Conservation (phyloP, 2,329 filamentous ascomycete genomes). For the Phaeosphaeriaceae sp. region DNA sequence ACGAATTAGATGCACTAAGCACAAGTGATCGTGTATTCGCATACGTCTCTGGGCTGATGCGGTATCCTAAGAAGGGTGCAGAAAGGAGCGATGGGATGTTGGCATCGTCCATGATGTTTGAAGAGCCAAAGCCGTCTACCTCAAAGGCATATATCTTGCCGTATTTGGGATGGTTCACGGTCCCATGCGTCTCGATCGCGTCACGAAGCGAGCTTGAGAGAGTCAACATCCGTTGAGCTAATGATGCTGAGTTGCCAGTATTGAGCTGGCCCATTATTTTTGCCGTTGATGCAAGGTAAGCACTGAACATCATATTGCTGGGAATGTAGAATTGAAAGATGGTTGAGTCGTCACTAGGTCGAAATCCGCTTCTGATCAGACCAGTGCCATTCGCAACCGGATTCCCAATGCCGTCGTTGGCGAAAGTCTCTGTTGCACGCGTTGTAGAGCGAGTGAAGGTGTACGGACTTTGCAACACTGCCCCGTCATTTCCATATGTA, state of each 20-base stretch:
- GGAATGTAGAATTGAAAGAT: conserved; percentile 59
- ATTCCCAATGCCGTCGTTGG: conserved; percentile 61
- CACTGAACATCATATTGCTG: conserved; percentile 73
- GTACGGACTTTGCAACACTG: conserved; percentile 53
- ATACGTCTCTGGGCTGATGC: conserved; percentile 52
- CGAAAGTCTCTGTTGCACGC: conserved; percentile 55
- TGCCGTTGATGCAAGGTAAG: conserved; percentile 63
- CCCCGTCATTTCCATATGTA: conserved; percentile 56
- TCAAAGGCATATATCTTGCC: conserved; percentile 57
- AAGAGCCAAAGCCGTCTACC: conserved; percentile 54
- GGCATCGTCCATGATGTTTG: conserved; percentile 73
- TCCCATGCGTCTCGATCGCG: conserved; percentile 55
- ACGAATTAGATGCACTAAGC: conserved; percentile 56
- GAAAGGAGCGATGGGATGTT: conserved; percentile 73
- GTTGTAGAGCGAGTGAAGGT: conserved; percentile 53
- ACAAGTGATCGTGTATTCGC: conserved; percentile 54
- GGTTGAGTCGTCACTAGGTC: conserved; percentile 58
- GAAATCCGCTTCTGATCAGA: conserved; percentile 57
- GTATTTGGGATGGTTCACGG: conserved; percentile 45
- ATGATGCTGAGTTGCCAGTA: conserved; percentile 52
- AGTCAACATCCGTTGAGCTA: conserved; percentile 63
- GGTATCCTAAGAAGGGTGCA: conserved; percentile 68
- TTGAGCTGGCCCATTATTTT: conserved; percentile 60
- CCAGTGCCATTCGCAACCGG: conserved; percentile 57
- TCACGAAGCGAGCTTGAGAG: conserved; percentile 57